Evolutionary conservation across 768 basidiomycete genomes (phyloP).

Genomic region (Lactarius sanguifluus): DNA sequence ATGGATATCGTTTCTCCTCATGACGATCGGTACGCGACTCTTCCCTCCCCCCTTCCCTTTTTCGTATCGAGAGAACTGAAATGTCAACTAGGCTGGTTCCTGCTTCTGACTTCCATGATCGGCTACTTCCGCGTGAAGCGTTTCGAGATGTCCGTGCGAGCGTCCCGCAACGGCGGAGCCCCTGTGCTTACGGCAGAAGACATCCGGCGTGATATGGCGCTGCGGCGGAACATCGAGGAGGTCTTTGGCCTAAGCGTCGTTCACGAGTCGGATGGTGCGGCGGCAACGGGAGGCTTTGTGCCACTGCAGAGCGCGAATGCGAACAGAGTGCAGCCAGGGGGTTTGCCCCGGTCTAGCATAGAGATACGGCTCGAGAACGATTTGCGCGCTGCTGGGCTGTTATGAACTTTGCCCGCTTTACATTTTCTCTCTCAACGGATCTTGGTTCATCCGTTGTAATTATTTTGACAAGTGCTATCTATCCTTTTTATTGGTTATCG

Average conservation of each 20-base stretch:
- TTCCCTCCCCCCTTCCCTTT: neutral
- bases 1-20: conserved; percentile 89
- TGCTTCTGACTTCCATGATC: conserved; percentile 79
- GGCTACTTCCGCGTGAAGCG: conserved; percentile 84
- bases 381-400: conserved; percentile 26
- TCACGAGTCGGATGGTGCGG: neutral
- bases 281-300: neutral
- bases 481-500: neutral
- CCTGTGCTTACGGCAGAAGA: conserved; percentile 16
- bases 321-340: neutral
- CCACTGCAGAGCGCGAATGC: neutral
- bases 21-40: conserved; percentile 69
- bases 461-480: neutral
- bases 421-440: neutral
- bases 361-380: conserved; percentile 26
- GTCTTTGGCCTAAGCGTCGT: conserved; percentile 25
- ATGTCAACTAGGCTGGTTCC: conserved; percentile 76
- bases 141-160: conserved; percentile 73
- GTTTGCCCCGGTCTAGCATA: neutral
- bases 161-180: conserved; percentile 29
- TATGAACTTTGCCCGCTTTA: conserved; percentile 7
- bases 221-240: conserved; percentile 27
- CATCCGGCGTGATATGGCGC: conserved; percentile 12
- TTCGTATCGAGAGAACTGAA: neutral
- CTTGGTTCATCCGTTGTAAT: neutral